A percentile compares a stretch with the other conserved stretches of the same genome.
Conservation (phyloP, 2,329 filamentous ascomycete genomes). For the Neonectria sp. region DNA sequence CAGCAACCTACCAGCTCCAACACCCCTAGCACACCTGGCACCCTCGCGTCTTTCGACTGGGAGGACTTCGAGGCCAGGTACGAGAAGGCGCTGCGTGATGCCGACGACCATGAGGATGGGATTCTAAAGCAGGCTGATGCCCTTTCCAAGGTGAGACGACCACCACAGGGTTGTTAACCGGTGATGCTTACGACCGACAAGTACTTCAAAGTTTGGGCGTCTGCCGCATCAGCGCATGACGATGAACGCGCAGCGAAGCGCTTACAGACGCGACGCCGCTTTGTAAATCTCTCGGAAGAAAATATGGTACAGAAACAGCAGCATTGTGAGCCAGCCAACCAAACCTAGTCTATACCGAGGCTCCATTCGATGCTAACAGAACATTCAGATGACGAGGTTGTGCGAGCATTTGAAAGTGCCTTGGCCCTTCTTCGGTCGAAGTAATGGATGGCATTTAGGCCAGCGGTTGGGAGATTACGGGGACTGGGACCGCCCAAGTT, state of each 20-base stretch:
- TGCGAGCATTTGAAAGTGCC: constrained; percentile 74
- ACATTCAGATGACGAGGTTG: constrained; percentile 65
- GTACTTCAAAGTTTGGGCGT: constrained; percentile 87
- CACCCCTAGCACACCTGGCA: constrained; percentile 66
- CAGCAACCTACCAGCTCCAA: constrained; percentile 50
- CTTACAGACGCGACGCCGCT: constrained; percentile 83
- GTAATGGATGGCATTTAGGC: constrained; percentile 37
- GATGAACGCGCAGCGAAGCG: constrained; percentile 84
- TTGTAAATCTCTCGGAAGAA: constrained; percentile 82
- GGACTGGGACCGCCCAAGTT: background rate
- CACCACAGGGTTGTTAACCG: constrained; percentile 52
- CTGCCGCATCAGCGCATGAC: constrained; percentile 80
- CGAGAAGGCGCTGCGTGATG: constrained; percentile 73
- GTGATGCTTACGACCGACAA: constrained; percentile 53
- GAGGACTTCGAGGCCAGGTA: constrained; percentile 81
- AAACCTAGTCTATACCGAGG: constrained; percentile 60
- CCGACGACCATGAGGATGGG: constrained; percentile 74
- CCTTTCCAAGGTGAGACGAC: constrained; percentile 72
- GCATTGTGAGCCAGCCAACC: constrained; percentile 71
- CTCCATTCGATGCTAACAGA: constrained; percentile 33
- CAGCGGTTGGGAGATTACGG: background rate
- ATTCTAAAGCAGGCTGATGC: constrained; percentile 77
- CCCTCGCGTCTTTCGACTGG: constrained; percentile 79
- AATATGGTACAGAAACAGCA: constrained; percentile 81
- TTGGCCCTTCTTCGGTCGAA: constrained; percentile 66